Percentiles rank a stretch among this genome's conserved stretches.
phyloP scores from a whole-genome alignment of 345 rosid genomes.

The Turnera subulata region DNA sequence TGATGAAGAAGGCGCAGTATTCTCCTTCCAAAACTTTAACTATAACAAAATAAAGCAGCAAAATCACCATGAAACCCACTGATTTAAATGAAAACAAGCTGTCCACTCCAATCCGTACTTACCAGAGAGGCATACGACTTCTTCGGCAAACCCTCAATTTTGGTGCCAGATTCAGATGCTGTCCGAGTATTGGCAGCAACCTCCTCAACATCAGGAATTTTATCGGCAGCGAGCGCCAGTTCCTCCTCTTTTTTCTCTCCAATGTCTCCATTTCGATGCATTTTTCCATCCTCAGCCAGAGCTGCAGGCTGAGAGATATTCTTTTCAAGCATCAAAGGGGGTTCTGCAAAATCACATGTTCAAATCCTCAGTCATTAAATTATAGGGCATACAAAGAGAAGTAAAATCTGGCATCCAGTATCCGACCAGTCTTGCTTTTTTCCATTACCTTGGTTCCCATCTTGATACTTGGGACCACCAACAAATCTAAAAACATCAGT shows the following conservation, averaged over 20 bases:
- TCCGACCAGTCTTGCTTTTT: neutral
- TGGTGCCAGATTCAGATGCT: conserved; percentile 43
- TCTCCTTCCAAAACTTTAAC: conserved; percentile 83
- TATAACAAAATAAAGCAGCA: conserved; percentile 15
- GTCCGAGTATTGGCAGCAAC: conserved; percentile 33
- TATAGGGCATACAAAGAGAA: neutral
- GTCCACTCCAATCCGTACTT: too few relatives aligned
- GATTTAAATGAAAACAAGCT: neutral
- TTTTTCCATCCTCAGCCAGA: conserved; percentile 35
- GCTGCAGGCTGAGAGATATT: conserved; percentile 29
- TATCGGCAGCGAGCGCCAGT: conserved; percentile 49
- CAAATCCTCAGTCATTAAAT: neutral
- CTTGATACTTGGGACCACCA: conserved; percentile 35
- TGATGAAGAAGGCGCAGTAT: conserved; percentile 35
- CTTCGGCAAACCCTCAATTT: conserved; percentile 66
- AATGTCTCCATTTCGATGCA: conserved; percentile 33
- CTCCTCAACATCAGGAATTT: conserved; percentile 38
- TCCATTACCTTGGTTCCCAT: conserved; percentile 36
- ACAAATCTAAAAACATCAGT: conserved; percentile 80
- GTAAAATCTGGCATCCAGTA: neutral
- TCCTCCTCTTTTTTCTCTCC: conserved; percentile 37
- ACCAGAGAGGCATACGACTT: conserved; percentile 94
- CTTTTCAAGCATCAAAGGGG: conserved; percentile 28
- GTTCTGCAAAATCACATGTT: conserved; percentile 22
- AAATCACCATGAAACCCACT: neutral